Evolutionary conservation across 495 filamentous ascomycete species (phyloP).

Genomic region (Aspergillus funiculosus): DNA sequence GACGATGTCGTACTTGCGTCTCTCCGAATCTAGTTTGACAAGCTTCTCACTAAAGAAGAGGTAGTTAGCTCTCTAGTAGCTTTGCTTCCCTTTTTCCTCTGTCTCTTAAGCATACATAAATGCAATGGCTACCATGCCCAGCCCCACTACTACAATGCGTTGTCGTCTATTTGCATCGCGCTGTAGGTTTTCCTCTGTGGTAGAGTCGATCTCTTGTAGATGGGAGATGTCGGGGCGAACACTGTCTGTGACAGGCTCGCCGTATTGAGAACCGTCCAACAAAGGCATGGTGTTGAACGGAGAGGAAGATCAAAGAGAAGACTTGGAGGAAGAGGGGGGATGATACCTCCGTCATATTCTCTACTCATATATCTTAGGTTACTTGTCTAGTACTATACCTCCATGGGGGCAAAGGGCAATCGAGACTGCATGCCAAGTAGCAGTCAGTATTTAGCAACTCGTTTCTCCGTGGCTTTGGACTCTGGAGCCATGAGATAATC

Average conservation of each 20-base stretch:
- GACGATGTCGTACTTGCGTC: constrained; percentile 74
- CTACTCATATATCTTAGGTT: constrained; percentile 8
- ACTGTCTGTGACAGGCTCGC: constrained; percentile 27
- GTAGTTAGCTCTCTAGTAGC: not conserved
- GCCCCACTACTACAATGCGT: constrained; percentile 77
- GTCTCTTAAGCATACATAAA: constrained; percentile 63
- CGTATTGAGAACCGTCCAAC: constrained; percentile 28
- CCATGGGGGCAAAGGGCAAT: not conserved
- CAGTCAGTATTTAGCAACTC: not conserved
- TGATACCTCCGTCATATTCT: not conserved
- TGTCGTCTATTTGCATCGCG: constrained; percentile 41
- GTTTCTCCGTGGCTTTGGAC: constrained; percentile 19
- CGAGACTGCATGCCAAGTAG: constrained; percentile 2
- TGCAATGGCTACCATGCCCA: constrained; percentile 94
- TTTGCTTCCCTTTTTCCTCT: not conserved
- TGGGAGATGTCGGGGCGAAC: constrained; percentile 6
- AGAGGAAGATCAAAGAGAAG: not conserved
- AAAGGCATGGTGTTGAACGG: constrained; percentile 27
- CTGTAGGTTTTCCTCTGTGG: not conserved
- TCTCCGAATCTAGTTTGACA: constrained; percentile 74
- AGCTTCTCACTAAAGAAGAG: constrained; percentile 65
- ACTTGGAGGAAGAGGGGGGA: not conserved
- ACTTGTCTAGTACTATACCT: constrained; percentile 5
- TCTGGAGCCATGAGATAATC: constrained; percentile 17
- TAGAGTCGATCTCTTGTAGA: constrained; percentile 8